phyloP scores from a whole-genome alignment of 768 basidiomycete genomes.

The Suillus bovinus region DNA sequence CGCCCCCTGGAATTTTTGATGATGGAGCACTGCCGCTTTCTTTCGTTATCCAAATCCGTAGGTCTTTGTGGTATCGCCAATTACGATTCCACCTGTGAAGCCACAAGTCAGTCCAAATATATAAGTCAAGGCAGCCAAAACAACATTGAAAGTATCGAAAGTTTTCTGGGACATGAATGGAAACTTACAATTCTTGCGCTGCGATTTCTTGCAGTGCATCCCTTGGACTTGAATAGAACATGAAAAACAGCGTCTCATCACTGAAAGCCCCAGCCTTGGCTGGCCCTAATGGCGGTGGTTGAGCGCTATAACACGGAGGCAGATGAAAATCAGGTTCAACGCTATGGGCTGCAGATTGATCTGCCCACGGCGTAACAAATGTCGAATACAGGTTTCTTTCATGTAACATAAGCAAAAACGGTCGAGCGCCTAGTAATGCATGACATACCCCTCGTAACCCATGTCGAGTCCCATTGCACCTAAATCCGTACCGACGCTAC shows the following conservation, averaged over 20 bases:
- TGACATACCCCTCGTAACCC: conserved; percentile 74
- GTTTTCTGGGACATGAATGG: conserved; percentile 3
- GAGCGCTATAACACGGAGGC: conserved; percentile 91
- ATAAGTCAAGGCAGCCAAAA: conserved; percentile 1
- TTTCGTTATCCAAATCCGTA: conserved; percentile 82
- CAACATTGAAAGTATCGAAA: background rate
- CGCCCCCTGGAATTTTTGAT: conserved; percentile 76
- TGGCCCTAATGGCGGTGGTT: conserved; percentile 82
- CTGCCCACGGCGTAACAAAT: conserved; percentile 96
- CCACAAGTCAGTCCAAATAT: conserved; percentile 11
- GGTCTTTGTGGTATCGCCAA: conserved; percentile 96
- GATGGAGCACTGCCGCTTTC: conserved; percentile 78
- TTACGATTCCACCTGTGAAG: conserved; percentile 80
- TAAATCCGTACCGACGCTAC: conserved; percentile 88
- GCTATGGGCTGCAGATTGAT: conserved; percentile 79
- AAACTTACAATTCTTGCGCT: conserved; percentile 88
- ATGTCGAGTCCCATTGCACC: conserved; percentile 92
- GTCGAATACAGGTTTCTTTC: conserved; percentile 83
- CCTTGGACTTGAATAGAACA: conserved; percentile 93
- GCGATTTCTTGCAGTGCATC: conserved; percentile 94
- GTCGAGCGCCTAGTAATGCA: conserved; percentile 20
- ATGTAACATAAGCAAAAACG: conserved; percentile 22
- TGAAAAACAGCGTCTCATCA: conserved; percentile 97
- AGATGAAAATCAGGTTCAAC: conserved; percentile 93
- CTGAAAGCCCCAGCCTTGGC: conserved; percentile 81